phyloP scores from a whole-genome alignment of 441 rosid species.

The Arabidopsis hybrid region DNA sequence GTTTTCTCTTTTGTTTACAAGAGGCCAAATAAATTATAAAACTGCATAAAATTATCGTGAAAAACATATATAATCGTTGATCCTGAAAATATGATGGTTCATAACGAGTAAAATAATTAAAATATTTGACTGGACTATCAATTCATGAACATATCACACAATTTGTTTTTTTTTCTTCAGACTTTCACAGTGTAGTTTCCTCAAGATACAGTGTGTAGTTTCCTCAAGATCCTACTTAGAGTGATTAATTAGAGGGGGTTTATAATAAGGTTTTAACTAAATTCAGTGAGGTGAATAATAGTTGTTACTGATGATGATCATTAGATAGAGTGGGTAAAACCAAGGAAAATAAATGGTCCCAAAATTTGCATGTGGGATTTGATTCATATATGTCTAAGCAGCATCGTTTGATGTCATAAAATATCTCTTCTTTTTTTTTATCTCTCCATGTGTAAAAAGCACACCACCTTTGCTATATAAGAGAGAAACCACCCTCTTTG shows the following conservation, averaged over 20 bases:
- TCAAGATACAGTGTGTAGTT: too few relatives aligned
- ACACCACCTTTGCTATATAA: slow-evolving; percentile 30
- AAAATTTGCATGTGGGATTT: slow-evolving; percentile 43
- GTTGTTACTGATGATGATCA: slow-evolving; percentile 26
- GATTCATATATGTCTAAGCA: slow-evolving; percentile 43
- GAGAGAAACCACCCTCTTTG: not conserved
- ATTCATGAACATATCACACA: too few relatives aligned
- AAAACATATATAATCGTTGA: not conserved
- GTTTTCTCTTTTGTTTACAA: slow-evolving; percentile 12
- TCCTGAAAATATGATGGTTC: not conserved
- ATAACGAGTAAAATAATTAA: not conserved
- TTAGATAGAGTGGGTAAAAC: slow-evolving; percentile 35
- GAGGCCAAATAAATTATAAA: not conserved
- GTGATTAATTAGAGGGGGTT: not conserved
- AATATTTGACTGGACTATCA: too few relatives aligned
- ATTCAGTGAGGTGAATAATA: slow-evolving; percentile 3
- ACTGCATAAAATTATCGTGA: not conserved
- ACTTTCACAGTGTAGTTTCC: too few relatives aligned
- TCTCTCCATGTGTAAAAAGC: slow-evolving; percentile 37
- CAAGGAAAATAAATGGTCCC: slow-evolving; percentile 41
- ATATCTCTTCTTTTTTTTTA: slow-evolving; percentile 28
- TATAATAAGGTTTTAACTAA: not conserved
- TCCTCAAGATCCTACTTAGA: not conserved
- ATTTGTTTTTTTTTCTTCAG: too few relatives aligned
- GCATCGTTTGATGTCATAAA: slow-evolving; percentile 40